phyloP scores from a whole-genome alignment of 805 yeast genomes.

The Pichia manshurica region DNA sequence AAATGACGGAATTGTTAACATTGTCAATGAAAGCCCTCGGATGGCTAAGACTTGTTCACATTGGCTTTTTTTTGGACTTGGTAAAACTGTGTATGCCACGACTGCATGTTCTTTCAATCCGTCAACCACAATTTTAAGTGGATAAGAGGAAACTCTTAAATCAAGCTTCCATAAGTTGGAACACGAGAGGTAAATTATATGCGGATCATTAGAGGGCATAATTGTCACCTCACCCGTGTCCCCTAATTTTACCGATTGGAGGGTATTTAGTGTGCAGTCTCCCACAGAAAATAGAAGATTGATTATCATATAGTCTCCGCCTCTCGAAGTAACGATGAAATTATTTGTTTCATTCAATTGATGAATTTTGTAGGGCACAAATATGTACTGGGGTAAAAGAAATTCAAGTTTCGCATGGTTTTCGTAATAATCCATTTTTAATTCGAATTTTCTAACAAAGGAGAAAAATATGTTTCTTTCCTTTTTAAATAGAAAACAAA shows the following conservation, averaged over 20 bases:
- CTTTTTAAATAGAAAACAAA: neutral
- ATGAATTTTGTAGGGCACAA: constrained; percentile 5
- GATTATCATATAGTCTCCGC: constrained; percentile 18
- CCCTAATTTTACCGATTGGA: constrained; percentile 4
- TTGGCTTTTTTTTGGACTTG: too few relatives aligned
- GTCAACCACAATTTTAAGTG: constrained; percentile 24
- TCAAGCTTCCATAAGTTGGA: constrained; percentile 28
- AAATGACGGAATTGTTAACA: neutral
- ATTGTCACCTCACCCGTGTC: constrained; percentile 22
- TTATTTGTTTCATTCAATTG: neutral
- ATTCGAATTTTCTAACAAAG: neutral
- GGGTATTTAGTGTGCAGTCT: neutral
- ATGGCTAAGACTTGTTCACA: neutral
- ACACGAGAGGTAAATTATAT: constrained; percentile 17
- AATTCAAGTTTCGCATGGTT: too few relatives aligned
- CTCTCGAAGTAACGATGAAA: constrained; percentile 21
- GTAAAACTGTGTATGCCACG: neutral
- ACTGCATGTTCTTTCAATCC: constrained; percentile 9
- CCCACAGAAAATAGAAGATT: neutral
- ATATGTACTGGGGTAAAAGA: neutral
- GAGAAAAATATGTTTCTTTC: too few relatives aligned
- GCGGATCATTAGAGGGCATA: constrained; percentile 2
- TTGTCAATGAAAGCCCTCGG: neutral
- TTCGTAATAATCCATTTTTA: too few relatives aligned
- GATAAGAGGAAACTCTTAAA: constrained; percentile 19